A percentile compares a stretch with the other conserved stretches of the same genome.
Evolutionary conservation across 208 protist genomes (phyloP).

Genomic region (Leishmania braziliensis): DNA sequence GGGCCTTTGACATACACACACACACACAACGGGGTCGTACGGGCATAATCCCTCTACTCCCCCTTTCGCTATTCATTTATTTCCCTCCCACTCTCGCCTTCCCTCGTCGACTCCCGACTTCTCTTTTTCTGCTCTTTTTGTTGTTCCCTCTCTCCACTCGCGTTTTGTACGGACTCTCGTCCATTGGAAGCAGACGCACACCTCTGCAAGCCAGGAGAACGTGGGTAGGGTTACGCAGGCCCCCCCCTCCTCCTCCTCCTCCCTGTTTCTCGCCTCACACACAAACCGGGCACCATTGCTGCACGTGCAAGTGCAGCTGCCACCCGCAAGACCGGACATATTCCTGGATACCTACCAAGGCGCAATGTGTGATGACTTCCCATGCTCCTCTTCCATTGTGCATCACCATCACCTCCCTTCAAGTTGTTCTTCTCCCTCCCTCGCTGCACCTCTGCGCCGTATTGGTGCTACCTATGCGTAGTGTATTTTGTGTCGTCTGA

Average conservation of each 20-base stretch:
- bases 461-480: neutral
- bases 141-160: neutral
- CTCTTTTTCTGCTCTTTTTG: too few species aligned
- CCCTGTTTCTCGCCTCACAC: neutral
- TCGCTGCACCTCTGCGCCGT: neutral
- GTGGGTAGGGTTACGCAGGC: neutral
- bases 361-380: neutral
- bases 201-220: neutral
- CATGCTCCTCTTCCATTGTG: neutral
- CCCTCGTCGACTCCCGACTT: neutral
- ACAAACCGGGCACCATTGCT: neutral
- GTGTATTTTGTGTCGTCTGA: neutral
- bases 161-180: conserved; percentile 4
- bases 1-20: neutral
- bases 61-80: neutral
- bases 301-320: neutral
- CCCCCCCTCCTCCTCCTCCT: neutral
- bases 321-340: neutral
- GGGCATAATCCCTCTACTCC: neutral
- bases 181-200: neutral
- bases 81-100: neutral
- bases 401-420: neutral
- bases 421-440: neutral
- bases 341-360: neutral
- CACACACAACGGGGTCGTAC: neutral